These are phyloP conservation scores for Keithomyces neogunnii DNA, from an alignment of 2,329 filamentous ascomycete species.

Conservation along the genomic window DNA sequence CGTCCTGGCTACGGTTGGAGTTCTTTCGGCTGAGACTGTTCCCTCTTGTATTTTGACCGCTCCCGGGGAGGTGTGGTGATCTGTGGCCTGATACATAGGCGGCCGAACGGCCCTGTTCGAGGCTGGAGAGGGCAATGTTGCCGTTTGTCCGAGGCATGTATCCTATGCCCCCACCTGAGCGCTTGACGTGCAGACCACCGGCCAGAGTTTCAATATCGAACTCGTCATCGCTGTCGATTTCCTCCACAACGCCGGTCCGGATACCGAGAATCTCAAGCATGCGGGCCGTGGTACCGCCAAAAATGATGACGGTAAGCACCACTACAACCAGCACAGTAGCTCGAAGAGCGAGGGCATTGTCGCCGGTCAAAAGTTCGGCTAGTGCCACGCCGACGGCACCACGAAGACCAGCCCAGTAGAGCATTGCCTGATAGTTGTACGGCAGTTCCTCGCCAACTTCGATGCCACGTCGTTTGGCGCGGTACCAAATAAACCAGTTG, in stretches of 20 bases:
- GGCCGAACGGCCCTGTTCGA: slow-evolving; percentile 31
- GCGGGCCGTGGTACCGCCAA: slow-evolving; percentile 90
- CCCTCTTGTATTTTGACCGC: slow-evolving; percentile 37
- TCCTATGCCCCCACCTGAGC: slow-evolving; percentile 67
- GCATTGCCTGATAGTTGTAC: slow-evolving; percentile 96
- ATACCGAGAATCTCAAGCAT: slow-evolving; percentile 99
- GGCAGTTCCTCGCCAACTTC: slow-evolving; percentile 83
- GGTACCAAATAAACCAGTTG: slow-evolving; percentile 87
- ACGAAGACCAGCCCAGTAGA: slow-evolving; percentile 97
- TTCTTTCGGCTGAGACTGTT: slow-evolving; percentile 45
- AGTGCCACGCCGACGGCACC: slow-evolving; percentile 93
- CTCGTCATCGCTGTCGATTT: slow-evolving; percentile 95
- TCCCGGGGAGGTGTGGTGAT: slow-evolving; percentile 33
- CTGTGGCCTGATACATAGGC: slow-evolving; percentile 47
- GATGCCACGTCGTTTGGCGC: slow-evolving; percentile 63
- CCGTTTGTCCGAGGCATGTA: slow-evolving; percentile 63
- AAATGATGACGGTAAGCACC: slow-evolving; percentile 96
- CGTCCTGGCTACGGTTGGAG: slow-evolving; percentile 33
- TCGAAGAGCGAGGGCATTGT: slow-evolving; percentile 72
- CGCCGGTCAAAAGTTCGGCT: slow-evolving; percentile 77
- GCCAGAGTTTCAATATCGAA: slow-evolving; percentile 85
- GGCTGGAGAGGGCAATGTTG: slow-evolving; percentile 48
- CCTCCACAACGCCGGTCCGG: slow-evolving; percentile 89
- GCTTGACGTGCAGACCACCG: slow-evolving; percentile 70
- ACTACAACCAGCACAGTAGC: slow-evolving; percentile 97